phyloP scores from a whole-genome alignment of 2,329 filamentous ascomycete genomes.

The Mycosphaerella sp. region DNA sequence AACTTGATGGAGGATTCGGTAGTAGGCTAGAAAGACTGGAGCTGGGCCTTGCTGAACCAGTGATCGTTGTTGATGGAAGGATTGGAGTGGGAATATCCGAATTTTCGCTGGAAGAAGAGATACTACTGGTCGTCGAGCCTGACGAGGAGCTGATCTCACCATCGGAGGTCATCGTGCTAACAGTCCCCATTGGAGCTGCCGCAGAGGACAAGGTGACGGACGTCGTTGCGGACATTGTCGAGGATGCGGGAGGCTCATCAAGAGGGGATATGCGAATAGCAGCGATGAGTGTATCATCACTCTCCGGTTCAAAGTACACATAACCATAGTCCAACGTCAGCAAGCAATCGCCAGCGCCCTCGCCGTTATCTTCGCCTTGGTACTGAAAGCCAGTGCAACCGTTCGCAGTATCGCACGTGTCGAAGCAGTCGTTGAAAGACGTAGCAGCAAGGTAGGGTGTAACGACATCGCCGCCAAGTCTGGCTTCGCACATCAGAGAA shows the following conservation, averaged over 20 bases:
- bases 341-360: neutral
- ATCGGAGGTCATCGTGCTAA: too few relatives aligned
- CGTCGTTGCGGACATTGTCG: too few relatives aligned
- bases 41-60: neutral
- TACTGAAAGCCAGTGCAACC: slow-evolving; percentile 3
- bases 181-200: too few relatives aligned
- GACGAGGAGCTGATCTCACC: too few relatives aligned
- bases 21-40: neutral
- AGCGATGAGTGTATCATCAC: neutral
- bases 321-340: neutral
- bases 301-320: neutral
- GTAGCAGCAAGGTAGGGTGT: neutral
- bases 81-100: too few relatives aligned
- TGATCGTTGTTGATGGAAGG: too few relatives aligned
- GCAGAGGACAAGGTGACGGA: too few relatives aligned
- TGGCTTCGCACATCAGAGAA: slow-evolving; percentile 1
- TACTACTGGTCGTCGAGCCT: too few relatives aligned
- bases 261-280: slow-evolving; percentile 4
- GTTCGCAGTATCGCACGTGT: neutral
- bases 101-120: too few relatives aligned
- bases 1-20: too few relatives aligned
- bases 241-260: neutral
- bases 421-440: slow-evolving; percentile 1
- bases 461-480: neutral
- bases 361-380: neutral